Conservation (phyloP, 352 stramenopile species). For the Pythium utonaiense region DNA sequence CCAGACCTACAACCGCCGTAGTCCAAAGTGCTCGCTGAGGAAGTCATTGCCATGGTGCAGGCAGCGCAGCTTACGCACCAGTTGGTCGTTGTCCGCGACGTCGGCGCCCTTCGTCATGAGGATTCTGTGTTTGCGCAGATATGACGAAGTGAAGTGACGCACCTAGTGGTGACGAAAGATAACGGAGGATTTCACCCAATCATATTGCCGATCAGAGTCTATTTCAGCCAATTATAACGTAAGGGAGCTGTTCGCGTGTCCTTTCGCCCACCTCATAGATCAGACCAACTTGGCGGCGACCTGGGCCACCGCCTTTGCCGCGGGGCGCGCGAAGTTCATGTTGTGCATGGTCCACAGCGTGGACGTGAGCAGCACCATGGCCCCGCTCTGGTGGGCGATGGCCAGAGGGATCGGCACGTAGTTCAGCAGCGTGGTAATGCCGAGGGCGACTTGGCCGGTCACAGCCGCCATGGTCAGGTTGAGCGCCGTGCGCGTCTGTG, state of each 20-base stretch:
- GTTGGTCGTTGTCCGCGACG: conserved; percentile 21
- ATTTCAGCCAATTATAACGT: conserved; percentile 20
- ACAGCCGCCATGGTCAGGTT: conserved; percentile 77
- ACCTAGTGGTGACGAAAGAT: background rate
- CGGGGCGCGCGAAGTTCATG: conserved; percentile 79
- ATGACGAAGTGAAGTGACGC: conserved; percentile 6
- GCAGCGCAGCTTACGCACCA: conserved; percentile 6
- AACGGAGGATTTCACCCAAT: conserved; percentile 1
- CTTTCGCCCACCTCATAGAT: background rate
- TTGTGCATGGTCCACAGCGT: conserved; percentile 91
- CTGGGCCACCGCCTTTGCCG: conserved; percentile 40
- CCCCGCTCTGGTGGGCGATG: conserved; percentile 95
- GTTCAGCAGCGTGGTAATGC: conserved; percentile 95
- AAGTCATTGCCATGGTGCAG: background rate
- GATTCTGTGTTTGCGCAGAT: background rate
- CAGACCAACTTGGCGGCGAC: conserved; percentile 22
- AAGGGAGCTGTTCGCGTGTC: background rate
- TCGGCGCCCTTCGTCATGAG: conserved; percentile 6
- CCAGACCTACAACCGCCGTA: conserved; percentile 49
- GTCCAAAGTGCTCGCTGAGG: too few relatives aligned
- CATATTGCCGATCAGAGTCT: background rate
- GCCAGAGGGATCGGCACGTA: conserved; percentile 96
- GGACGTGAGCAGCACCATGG: conserved; percentile 92
- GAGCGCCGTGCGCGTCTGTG: conserved; percentile 66
- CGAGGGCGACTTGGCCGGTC: conserved; percentile 88